Percentiles rank a stretch among this genome's conserved stretches.
Evolutionary conservation across 345 rosid species (phyloP).

Genomic region (Crucihimalaya himalaica): DNA sequence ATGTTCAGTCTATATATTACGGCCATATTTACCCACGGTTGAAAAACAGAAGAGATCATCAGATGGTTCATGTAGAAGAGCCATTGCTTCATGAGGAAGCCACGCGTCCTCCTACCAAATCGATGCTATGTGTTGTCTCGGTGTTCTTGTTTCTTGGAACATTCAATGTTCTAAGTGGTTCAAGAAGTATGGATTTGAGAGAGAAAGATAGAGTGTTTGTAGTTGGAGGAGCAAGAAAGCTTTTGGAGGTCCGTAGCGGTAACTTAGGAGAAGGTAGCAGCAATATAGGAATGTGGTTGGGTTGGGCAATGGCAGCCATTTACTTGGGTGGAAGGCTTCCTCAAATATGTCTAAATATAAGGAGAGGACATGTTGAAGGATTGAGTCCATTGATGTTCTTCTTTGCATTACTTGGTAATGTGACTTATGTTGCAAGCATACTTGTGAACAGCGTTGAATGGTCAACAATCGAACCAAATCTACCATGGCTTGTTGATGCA

Average conservation of each 20-base stretch:
- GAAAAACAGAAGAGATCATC: conserved; percentile 15
- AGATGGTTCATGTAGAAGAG: conserved; percentile 41
- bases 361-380: conserved; percentile 78
- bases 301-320: conserved; percentile 87
- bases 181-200: conserved; percentile 32
- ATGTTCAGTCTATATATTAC: conserved; percentile 62
- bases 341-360: conserved; percentile 73
- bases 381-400: conserved; percentile 78
- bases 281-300: conserved; percentile 55
- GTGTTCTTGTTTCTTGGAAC: conserved; percentile 53
- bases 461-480: conserved; percentile 64
- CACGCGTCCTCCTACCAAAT: conserved; percentile 47
- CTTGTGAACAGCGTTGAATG: conserved; percentile 63
- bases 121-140: conserved; percentile 63
- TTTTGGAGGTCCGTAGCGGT: conserved; percentile 53
- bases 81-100: conserved; percentile 56
- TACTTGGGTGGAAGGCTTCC: conserved; percentile 94
- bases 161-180: conserved; percentile 35
- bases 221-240: conserved; percentile 52
- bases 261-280: conserved; percentile 42
- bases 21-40: conserved; percentile 59
- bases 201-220: conserved; percentile 47
- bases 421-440: conserved; percentile 79
- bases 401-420: conserved; percentile 74
- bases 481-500: conserved; percentile 86